These are phyloP conservation scores for Pontederia crassipes DNA, from an alignment of 176 grass and related monocot species.

Conservation along the genomic window DNA sequence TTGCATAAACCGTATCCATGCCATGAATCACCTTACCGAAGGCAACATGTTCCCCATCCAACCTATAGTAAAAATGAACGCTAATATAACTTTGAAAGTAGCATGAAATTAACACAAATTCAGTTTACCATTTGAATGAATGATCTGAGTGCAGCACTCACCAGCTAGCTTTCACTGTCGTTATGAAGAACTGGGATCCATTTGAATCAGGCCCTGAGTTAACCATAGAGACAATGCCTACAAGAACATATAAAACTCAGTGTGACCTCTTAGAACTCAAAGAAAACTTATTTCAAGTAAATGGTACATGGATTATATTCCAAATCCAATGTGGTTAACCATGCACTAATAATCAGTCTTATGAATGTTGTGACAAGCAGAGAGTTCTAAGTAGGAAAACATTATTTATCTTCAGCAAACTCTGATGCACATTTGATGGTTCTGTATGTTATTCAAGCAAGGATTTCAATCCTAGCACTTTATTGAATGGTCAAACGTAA, in stretches of 20 bases:
- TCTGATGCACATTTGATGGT: too few relatives aligned
- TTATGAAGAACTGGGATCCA: slow-evolving; percentile 96
- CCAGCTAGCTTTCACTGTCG: slow-evolving; percentile 91
- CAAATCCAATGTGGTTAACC: background rate
- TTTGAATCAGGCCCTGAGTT: slow-evolving; percentile 75
- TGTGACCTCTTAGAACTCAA: background rate
- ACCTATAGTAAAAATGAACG: slow-evolving; percentile 30
- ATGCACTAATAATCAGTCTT: background rate
- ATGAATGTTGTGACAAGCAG: background rate
- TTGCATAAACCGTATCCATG: slow-evolving; percentile 78
- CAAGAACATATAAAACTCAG: slow-evolving; percentile 5
- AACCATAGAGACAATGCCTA: slow-evolving; percentile 80
- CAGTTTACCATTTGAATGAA: background rate
- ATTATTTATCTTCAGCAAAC: too few relatives aligned
- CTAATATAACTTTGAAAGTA: background rate
- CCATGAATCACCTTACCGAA: slow-evolving; percentile 87
- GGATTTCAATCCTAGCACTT: too few relatives aligned
- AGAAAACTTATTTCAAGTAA: background rate
- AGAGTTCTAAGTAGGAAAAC: too few relatives aligned
- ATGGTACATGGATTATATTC: background rate
- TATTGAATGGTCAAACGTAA: too few relatives aligned
- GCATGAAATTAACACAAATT: background rate
- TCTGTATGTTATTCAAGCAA: too few relatives aligned
- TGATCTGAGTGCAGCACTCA: slow-evolving; percentile 2
- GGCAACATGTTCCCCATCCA: slow-evolving; percentile 90